These are phyloP conservation scores for Arthromyces matolae DNA, from an alignment of 768 basidiomycete genomes.

Conservation along the genomic window DNA sequence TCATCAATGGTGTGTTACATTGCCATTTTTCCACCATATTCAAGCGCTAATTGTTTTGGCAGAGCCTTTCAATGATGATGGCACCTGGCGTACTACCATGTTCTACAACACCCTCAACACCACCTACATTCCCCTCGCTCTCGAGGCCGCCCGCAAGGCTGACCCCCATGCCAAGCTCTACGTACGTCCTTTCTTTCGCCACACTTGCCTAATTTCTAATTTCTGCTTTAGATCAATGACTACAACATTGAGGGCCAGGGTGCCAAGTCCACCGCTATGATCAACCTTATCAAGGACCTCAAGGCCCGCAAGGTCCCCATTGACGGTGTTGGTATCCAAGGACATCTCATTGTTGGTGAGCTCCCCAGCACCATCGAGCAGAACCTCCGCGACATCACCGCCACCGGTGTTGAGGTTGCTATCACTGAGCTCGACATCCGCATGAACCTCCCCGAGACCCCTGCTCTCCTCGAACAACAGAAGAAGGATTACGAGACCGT, in stretches of 20 bases:
- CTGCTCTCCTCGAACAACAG: conserved; percentile 49
- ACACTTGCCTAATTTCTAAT: background rate
- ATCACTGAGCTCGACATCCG: conserved; percentile 69
- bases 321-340: conserved; percentile 60
- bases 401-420: conserved; percentile 62
- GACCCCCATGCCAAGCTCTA: conserved; percentile 57
- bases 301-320: conserved; percentile 46
- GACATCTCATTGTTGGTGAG: conserved; percentile 57
- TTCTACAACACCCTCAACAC: conserved; percentile 51
- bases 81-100: conserved; percentile 48
- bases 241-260: conserved; percentile 41
- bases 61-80: conserved; percentile 60
- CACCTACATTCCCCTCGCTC: conserved; percentile 48
- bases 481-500: conserved; percentile 54
- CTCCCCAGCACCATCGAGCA: conserved; percentile 44
- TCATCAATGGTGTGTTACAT: conserved; percentile 32
- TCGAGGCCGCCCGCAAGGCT: conserved; percentile 49
- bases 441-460: conserved; percentile 50
- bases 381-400: conserved; percentile 50
- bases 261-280: conserved; percentile 52
- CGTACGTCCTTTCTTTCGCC: conserved; percentile 24
- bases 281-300: conserved; percentile 47
- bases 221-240: conserved; percentile 38
- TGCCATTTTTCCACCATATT: background rate
- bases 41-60: conserved; percentile 21